Evolutionary conservation across 176 grass and related monocot genomes (phyloP).

Genomic region (Ensete ventricosum): DNA sequence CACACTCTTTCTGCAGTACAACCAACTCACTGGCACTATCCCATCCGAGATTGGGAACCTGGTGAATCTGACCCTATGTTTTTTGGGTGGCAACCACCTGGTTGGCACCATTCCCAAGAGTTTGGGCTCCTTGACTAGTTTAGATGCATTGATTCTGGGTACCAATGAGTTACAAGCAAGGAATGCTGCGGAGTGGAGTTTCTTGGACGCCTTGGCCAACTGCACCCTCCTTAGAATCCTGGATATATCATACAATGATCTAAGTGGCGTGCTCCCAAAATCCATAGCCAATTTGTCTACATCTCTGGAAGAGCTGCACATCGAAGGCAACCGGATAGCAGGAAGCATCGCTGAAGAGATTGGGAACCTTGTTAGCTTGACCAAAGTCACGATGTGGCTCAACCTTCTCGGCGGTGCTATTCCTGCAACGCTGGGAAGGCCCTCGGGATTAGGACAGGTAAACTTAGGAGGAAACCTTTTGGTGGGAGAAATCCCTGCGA

Average conservation of each 20-base stretch:
- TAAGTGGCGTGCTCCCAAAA: not conserved
- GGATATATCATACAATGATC: not conserved
- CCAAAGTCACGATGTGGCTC: not conserved
- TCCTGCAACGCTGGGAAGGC: not conserved
- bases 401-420: conserved; percentile 2
- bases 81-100: not conserved
- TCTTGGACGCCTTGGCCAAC: not conserved
- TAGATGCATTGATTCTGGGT: not conserved
- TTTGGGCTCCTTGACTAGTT: not conserved
- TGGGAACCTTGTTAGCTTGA: conserved; percentile 13
- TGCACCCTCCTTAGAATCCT: not conserved
- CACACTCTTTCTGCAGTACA: not conserved
- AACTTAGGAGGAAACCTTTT: not conserved
- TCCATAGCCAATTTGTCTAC: not conserved
- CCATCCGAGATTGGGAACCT: not conserved
- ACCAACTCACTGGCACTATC: not conserved
- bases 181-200: not conserved
- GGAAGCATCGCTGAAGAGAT: conserved; percentile 20
- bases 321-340: not conserved
- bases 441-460: not conserved
- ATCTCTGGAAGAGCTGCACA: not conserved
- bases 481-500: not conserved
- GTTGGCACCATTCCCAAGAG: not conserved
- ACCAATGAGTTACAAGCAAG: not conserved
- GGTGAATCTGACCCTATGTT: not conserved